Evolutionary conservation across 1,284 basidiomycete genomes (phyloP).

Genomic region (Erythrobasidium hasegawianum): DNA sequence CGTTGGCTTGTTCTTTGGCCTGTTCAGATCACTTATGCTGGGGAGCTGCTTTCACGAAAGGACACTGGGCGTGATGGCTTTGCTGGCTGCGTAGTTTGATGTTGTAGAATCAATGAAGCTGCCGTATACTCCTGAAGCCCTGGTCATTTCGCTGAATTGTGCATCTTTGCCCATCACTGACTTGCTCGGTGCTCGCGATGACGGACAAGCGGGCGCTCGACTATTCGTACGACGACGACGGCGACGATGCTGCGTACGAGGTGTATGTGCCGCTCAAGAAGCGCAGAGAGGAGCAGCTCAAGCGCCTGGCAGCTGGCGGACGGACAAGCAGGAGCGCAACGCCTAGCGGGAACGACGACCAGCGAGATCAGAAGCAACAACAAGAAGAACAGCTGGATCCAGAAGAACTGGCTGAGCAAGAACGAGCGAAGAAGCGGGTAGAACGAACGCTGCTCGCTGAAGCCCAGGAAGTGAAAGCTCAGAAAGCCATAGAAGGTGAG

Average conservation of each 20-base stretch:
- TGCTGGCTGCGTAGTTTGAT: too few relatives aligned
- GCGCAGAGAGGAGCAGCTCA: constrained; percentile 72
- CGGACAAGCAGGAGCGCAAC: constrained; percentile 52
- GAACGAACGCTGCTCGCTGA: constrained; percentile 81
- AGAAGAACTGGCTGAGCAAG: constrained; percentile 71
- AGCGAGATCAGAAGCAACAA: constrained; percentile 53
- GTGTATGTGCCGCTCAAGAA: constrained; percentile 86
- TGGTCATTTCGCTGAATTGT: neutral
- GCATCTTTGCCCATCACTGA: neutral
- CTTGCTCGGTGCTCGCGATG: neutral
- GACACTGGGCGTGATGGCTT: too few relatives aligned
- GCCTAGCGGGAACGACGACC: constrained; percentile 51
- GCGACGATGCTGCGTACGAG: constrained; percentile 50
- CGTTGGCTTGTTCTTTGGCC: too few relatives aligned
- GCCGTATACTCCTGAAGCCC: neutral
- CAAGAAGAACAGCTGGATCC: constrained; percentile 61
- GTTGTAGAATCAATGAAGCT: too few relatives aligned
- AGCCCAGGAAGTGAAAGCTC: constrained; percentile 84
- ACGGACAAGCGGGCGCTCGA: constrained; percentile 33
- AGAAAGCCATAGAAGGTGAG: constrained; percentile 73
- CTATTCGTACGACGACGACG: constrained; percentile 45
- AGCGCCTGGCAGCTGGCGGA: constrained; percentile 57
- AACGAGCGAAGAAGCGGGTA: constrained; percentile 62
- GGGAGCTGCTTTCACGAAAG: too few relatives aligned
- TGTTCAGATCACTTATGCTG: too few relatives aligned